These are phyloP conservation scores for Cyberlindnera veronae DNA, from an alignment of 805 yeast genomes.

Conservation along the genomic window DNA sequence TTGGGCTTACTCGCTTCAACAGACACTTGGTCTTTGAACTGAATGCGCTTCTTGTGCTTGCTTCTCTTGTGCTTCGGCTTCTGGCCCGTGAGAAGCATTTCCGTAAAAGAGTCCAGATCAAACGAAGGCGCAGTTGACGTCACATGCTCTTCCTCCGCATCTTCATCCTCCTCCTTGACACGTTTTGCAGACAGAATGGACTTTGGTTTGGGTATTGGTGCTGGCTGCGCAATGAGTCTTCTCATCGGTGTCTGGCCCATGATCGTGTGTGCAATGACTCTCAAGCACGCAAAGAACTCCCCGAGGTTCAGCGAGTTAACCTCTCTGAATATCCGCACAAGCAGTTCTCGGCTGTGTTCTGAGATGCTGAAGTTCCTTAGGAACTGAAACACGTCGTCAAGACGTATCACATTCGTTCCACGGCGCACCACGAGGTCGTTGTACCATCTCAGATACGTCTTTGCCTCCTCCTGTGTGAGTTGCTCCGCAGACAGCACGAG, in stretches of 20 bases:
- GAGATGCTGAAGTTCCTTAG: slow-evolving; percentile 71
- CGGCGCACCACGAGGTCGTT: slow-evolving; percentile 75
- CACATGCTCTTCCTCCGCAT: slow-evolving; percentile 28
- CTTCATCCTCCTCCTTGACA: slow-evolving; percentile 40
- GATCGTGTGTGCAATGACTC: slow-evolving; percentile 74
- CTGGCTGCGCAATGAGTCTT: slow-evolving; percentile 46
- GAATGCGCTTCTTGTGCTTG: slow-evolving; percentile 54
- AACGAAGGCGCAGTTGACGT: slow-evolving; percentile 36
- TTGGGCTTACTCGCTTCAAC: slow-evolving; percentile 18
- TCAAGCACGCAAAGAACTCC: slow-evolving; percentile 82
- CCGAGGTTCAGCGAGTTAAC: slow-evolving; percentile 72
- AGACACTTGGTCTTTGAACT: slow-evolving; percentile 62
- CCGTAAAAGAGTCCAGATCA: slow-evolving; percentile 84
- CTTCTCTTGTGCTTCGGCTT: slow-evolving; percentile 43
- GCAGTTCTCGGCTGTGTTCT: slow-evolving; percentile 44
- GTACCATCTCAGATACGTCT: slow-evolving; percentile 92
- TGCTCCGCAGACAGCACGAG: slow-evolving; percentile 63
- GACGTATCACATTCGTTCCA: slow-evolving; percentile 58
- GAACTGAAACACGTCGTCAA: slow-evolving; percentile 77
- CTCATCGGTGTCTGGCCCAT: slow-evolving; percentile 51
- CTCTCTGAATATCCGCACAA: slow-evolving; percentile 48
- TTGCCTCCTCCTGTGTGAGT: slow-evolving; percentile 71
- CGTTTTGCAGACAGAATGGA: slow-evolving; percentile 68
- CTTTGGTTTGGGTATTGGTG: slow-evolving; percentile 76
- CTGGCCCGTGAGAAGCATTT: slow-evolving; percentile 78